Percentiles rank a stretch among this genome's conserved stretches.
phyloP scores from a whole-genome alignment of 2,329 filamentous ascomycete genomes.

The Cadophora sp. region DNA sequence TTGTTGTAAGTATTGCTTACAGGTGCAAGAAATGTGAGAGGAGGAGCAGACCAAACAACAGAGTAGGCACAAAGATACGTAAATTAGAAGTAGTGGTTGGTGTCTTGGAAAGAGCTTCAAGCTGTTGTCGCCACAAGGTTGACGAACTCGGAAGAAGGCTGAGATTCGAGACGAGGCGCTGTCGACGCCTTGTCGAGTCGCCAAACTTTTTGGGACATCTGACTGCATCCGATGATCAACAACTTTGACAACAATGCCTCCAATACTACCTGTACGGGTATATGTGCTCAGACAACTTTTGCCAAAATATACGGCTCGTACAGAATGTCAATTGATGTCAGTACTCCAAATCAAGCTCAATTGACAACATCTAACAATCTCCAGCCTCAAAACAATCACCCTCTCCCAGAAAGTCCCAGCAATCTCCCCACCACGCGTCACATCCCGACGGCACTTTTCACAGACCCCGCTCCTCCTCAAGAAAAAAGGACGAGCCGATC shows the following conservation, averaged over 20 bases:
- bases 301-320: slow-evolving; percentile 1
- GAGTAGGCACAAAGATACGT: background rate
- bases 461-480: slow-evolving; percentile 31
- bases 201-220: slow-evolving; percentile 19
- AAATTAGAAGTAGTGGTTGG: background rate
- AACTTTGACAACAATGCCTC: slow-evolving; percentile 32
- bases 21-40: background rate
- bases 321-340: slow-evolving; percentile 31
- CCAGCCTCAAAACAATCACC: slow-evolving; percentile 14
- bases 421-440: slow-evolving; percentile 5
- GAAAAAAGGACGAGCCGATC: slow-evolving; percentile 37
- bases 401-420: background rate
- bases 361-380: background rate
- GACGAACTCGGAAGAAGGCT: slow-evolving; percentile 27
- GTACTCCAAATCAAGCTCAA: background rate
- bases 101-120: background rate
- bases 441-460: slow-evolving; percentile 27
- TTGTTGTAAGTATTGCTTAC: background rate
- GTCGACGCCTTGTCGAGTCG: slow-evolving; percentile 26
- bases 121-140: background rate
- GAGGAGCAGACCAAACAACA: background rate
- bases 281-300: background rate
- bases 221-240: background rate
- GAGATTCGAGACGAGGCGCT: slow-evolving; percentile 24
- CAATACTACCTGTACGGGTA: slow-evolving; percentile 29